These are phyloP conservation scores for Penicillium glabrum DNA, from an alignment of 2,329 filamentous ascomycete species.

Conservation along the genomic window DNA sequence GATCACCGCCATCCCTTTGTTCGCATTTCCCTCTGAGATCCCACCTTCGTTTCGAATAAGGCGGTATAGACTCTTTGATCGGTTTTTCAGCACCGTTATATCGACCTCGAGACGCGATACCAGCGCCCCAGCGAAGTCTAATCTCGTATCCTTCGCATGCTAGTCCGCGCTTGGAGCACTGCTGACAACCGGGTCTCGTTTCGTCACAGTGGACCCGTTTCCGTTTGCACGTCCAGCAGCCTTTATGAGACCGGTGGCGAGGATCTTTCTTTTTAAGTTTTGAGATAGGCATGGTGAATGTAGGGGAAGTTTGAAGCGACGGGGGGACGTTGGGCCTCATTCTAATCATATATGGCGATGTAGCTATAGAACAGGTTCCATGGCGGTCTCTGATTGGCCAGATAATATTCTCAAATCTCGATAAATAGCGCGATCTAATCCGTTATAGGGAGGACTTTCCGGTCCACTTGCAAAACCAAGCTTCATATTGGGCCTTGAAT, in stretches of 20 bases:
- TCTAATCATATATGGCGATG: constrained; percentile 16
- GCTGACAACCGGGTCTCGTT: constrained; percentile 16
- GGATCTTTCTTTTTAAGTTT: constrained; percentile 12
- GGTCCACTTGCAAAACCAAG: background rate
- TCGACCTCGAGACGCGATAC: constrained; percentile 23
- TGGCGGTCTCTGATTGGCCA: constrained; percentile 18
- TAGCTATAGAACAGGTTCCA: background rate
- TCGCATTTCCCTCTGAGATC: constrained; percentile 16
- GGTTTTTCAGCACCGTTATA: constrained; percentile 23
- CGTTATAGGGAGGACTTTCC: constrained; percentile 15
- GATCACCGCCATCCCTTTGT: constrained; percentile 1
- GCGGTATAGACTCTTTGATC: constrained; percentile 21
- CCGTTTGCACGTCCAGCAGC: constrained; percentile 26
- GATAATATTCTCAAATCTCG: constrained; percentile 20
- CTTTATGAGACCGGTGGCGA: constrained; percentile 24
- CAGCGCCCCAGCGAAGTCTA: constrained; percentile 23
- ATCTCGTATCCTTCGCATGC: constrained; percentile 23
- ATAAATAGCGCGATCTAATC: constrained; percentile 19
- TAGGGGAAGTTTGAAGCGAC: constrained; percentile 2
- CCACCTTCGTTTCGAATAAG: constrained; percentile 20
- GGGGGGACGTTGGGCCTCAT: constrained; percentile 2
- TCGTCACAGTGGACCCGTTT: constrained; percentile 25
- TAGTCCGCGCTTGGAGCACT: constrained; percentile 14
- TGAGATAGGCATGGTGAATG: constrained; percentile 8
- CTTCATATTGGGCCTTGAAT: constrained; percentile 14